Evolutionary conservation across 2,329 filamentous ascomycete species (phyloP), one percentile per base, ranked within the genome.

Genomic region (Dactylellina drechsleri): DNA sequence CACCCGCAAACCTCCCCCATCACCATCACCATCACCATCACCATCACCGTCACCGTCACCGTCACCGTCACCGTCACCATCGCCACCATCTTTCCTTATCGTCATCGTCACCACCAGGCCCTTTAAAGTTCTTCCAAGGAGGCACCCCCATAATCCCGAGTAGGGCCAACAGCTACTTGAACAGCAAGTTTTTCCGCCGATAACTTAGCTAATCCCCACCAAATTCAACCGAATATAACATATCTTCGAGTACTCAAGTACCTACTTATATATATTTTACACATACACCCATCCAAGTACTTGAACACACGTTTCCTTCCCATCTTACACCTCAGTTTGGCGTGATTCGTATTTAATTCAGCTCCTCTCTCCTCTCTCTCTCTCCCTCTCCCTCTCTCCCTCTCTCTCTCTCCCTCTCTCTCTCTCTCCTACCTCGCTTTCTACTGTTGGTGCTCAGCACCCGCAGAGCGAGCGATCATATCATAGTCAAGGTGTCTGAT

Each of bases 401-500:
- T 18, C 43, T 18, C 15, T 2, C 43, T n/a, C n/a, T n/a, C n/a
- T n/a, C 43, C 43, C 43, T 16, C 43, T 2, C 40, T n/a, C 40
- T 43, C 13, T 18, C 43, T 18, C 15, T 2, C 43, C 43, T 18
- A 15, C 13, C 7, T 47, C 43, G 50, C 70, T 66, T 61, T 26
- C 47, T 50, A 28, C 28, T 13, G 58, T 58, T 58, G 70, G 70
- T 59, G 50, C 50, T 40, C 36, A 23, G 26, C 50, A 40, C 70
- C 62, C 58, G 62, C 50, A 45, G 53, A 61, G 20, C 23, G 52
- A 64, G 62, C 62, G 49, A 66, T 58, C 53, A 20, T 64, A 62
- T 7, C 20, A 23, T 43, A 49, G 50, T n/a, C 64, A 65, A 67
- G 41, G 64, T 68, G 61, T 60, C 71, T 26, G 53, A 52, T 36